Percentiles rank a stretch among this genome's conserved stretches.
Conservation (phyloP, 257 asterid genomes). For the Orobanche coerulescens region DNA sequence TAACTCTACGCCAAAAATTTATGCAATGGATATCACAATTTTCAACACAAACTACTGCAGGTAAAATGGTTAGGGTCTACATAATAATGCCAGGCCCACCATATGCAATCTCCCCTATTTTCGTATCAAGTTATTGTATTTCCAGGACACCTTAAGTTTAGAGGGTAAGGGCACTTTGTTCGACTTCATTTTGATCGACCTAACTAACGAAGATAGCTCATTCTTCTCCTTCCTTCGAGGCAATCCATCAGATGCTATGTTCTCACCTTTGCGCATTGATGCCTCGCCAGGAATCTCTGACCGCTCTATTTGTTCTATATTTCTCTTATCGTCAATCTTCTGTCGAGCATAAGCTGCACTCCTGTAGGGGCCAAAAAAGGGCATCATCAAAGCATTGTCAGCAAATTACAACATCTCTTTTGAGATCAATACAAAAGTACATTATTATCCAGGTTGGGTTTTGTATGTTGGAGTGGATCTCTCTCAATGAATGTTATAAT, state of each 20-base stretch:
- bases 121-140: conserved; percentile 8
- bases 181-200: conserved; percentile 52
- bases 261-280: conserved; percentile 15
- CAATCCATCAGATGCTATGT: conserved; percentile 10
- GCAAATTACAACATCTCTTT: neutral
- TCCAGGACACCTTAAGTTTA: conserved; percentile 23
- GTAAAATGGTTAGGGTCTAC: neutral
- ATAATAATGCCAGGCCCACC: neutral
- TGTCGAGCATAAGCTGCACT: conserved; percentile 31
- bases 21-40: too few relatives aligned
- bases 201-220: conserved; percentile 44
- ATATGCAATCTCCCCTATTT: neutral
- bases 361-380: conserved; percentile 15
- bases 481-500: neutral
- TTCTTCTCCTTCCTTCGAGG: conserved; percentile 30
- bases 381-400: neutral
- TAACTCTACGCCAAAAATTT: too few relatives aligned
- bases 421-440: neutral
- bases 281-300: conserved; percentile 7
- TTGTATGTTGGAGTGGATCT: neutral
- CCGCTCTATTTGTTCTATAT: neutral
- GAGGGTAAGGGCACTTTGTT: conserved; percentile 29
- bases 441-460: neutral
- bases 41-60: neutral
- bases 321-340: conserved; percentile 12